phyloP scores from a whole-genome alignment of 2,329 filamentous ascomycete genomes.

The Zymoseptoria brevis region DNA sequence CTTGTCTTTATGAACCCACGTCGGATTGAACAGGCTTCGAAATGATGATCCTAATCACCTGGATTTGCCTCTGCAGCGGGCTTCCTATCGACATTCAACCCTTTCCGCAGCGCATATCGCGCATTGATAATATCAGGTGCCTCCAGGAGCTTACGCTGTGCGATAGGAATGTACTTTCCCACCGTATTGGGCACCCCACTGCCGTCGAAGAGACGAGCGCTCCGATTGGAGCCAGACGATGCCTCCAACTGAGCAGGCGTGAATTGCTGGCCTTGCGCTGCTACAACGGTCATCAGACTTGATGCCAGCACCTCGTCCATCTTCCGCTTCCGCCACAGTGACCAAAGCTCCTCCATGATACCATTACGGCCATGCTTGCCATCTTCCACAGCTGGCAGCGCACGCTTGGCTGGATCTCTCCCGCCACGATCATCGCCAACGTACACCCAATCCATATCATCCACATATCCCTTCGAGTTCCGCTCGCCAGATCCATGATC shows the following conservation, averaged over 20 bases:
- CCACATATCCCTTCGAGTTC: constrained; percentile 35
- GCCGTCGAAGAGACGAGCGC: constrained; percentile 52
- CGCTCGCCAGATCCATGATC: constrained; percentile 29
- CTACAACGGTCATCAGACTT: constrained; percentile 59
- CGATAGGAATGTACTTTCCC: constrained; percentile 51
- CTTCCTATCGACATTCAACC: constrained; percentile 23
- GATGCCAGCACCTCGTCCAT: constrained; percentile 81
- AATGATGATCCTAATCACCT: constrained; percentile 11
- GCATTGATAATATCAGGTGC: constrained; percentile 55
- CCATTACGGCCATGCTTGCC: constrained; percentile 58
- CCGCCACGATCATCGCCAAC: constrained; percentile 55
- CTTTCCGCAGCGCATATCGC: constrained; percentile 47
- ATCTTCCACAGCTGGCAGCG: constrained; percentile 36
- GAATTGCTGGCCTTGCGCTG: constrained; percentile 30
- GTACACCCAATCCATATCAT: constrained; percentile 70
- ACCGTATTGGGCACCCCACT: constrained; percentile 46
- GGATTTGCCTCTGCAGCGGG: constrained; percentile 5
- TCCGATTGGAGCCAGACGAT: constrained; percentile 20
- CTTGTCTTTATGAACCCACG: constrained; percentile 68
- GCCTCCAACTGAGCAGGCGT: background rate
- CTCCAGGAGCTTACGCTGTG: constrained; percentile 50
- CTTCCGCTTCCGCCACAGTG: constrained; percentile 72
- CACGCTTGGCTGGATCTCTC: constrained; percentile 23
- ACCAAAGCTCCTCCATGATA: constrained; percentile 71
- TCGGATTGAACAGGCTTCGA: constrained; percentile 26